Evolutionary conservation across 2,329 filamentous ascomycete genomes (phyloP).

Genomic region (Chaetomiaceae sp.): DNA sequence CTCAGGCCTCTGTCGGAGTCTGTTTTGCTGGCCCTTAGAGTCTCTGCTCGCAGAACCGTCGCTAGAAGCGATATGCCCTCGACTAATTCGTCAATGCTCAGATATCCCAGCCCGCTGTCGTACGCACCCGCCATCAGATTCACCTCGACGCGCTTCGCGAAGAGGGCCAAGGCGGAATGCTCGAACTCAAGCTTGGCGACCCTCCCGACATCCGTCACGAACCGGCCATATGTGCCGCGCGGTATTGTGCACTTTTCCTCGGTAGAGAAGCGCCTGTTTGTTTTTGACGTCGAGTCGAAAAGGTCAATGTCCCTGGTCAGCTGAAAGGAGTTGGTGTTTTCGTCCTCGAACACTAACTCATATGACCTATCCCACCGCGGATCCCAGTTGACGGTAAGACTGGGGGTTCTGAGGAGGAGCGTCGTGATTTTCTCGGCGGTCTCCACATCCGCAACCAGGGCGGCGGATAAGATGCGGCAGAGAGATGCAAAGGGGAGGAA

Average conservation of each 20-base stretch:
- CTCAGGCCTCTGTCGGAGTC: conserved; percentile 34
- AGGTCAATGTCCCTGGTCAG: conserved; percentile 59
- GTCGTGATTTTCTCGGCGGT: conserved; percentile 46
- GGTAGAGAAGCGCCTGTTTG: conserved; percentile 39
- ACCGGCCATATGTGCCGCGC: conserved; percentile 59
- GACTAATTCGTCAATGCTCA: conserved; percentile 56
- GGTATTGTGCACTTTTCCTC: conserved; percentile 55
- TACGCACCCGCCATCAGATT: conserved; percentile 53
- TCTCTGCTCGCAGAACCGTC: conserved; percentile 55
- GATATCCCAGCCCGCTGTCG: conserved; percentile 44
- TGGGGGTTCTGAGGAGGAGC: conserved; percentile 63
- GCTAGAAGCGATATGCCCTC: conserved; percentile 72
- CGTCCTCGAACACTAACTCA: conserved; percentile 73
- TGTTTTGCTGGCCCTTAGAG: conserved; percentile 31
- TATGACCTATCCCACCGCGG: conserved; percentile 62
- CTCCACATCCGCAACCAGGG: conserved; percentile 31
- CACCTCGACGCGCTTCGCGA: conserved; percentile 69
- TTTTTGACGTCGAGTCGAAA: conserved; percentile 47
- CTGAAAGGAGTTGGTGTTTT: conserved; percentile 72
- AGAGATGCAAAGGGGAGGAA: conserved; percentile 70
- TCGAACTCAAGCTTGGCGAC: conserved; percentile 70
- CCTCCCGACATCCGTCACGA: conserved; percentile 71
- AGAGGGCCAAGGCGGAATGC: conserved; percentile 73
- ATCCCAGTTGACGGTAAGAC: conserved; percentile 73
- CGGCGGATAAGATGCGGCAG: conserved; percentile 58